Base-by-base conservation (phyloP, 768 basidiomycete species). In the Hortiboletus flavorubellus region DNA sequence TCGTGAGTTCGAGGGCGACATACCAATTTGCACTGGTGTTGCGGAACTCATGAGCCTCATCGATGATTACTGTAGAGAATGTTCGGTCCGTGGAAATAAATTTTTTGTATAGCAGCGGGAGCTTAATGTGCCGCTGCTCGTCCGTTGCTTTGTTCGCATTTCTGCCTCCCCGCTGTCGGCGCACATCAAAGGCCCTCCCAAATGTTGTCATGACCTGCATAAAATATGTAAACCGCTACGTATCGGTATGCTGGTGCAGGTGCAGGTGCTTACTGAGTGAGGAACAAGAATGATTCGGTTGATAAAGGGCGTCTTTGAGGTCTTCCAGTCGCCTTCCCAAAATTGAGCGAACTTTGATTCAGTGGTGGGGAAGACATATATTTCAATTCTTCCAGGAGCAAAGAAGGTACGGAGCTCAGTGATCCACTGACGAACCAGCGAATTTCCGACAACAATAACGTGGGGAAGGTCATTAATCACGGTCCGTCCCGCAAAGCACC, bases 141-240 rank as follows among this genome's bases (percentile, higher is more conserved):
- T 56, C 50, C 2, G 46, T 48, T 6, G 50, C 40, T 26, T 56
- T 56, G 34, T 52, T 52, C 0, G 46, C 41, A 52, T 56, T 56
- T 23, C 11, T 48, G 14, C 55, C 21, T 15, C 55, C 45, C 1
- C 34, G 34, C 1, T 11, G 2, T 47, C 50, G 18, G 11, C 40
- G 15, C 6, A 56, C 7, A 18, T 52, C 35, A 8, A 56, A 56
- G 3, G 55, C 50, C 40, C 50, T 56, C 3, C 55, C 55, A 15
- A 56, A 56, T 1, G 40, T 56, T 14, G 46, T 44, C 50, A 56
- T 56, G 50, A 56, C 46, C 55, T 56, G 34, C 29, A n/a, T 9
- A 40, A 34, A 18, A 35, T 48, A 14, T 26, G 26, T 26, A 26
- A 26, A 26, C 26, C 26, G 26, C 26, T 26, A 26, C 26, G 26